Conservation (phyloP, 192 early-diverging fungal genomes). For the Paraglomus brasilianum region DNA sequence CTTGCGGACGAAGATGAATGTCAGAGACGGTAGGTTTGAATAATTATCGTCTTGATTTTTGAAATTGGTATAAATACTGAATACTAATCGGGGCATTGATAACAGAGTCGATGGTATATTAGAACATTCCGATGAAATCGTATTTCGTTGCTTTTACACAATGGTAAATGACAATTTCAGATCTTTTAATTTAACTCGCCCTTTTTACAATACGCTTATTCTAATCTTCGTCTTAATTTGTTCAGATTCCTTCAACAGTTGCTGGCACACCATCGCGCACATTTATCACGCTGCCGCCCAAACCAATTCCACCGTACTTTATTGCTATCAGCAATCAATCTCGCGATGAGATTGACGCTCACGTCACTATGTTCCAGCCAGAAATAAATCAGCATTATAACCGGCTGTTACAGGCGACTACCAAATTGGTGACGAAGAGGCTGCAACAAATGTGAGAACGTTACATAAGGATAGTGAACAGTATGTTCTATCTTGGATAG, state of each 20-base stretch:
- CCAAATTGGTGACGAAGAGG: slow-evolving; percentile 28
- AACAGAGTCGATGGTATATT: neutral
- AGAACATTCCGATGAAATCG: neutral
- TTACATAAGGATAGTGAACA: too few species aligned
- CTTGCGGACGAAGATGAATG: slow-evolving; percentile 43
- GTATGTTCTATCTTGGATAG: too few species aligned
- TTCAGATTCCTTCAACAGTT: slow-evolving; percentile 38
- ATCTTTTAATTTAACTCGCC: neutral
- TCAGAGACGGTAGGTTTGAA: slow-evolving; percentile 40
- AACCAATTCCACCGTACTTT: slow-evolving; percentile 22
- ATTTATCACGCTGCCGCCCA: slow-evolving; percentile 34
- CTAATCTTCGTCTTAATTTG: neutral
- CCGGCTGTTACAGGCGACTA: slow-evolving; percentile 36
- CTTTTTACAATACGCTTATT: neutral
- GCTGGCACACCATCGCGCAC: slow-evolving; percentile 28
- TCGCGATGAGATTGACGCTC: slow-evolving; percentile 44
- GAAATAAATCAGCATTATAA: slow-evolving; percentile 39
- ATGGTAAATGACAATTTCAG: slow-evolving; percentile 23
- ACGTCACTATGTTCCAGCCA: slow-evolving; percentile 43
- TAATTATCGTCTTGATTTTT: neutral
- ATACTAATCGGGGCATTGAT: neutral
- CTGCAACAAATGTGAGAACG: too few species aligned
- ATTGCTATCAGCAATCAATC: slow-evolving; percentile 30
- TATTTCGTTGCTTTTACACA: slow-evolving; percentile 46
- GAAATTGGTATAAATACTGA: slow-evolving; percentile 1